Base-by-base conservation (phyloP, 257 asterid species). In the Salvia splendens region DNA sequence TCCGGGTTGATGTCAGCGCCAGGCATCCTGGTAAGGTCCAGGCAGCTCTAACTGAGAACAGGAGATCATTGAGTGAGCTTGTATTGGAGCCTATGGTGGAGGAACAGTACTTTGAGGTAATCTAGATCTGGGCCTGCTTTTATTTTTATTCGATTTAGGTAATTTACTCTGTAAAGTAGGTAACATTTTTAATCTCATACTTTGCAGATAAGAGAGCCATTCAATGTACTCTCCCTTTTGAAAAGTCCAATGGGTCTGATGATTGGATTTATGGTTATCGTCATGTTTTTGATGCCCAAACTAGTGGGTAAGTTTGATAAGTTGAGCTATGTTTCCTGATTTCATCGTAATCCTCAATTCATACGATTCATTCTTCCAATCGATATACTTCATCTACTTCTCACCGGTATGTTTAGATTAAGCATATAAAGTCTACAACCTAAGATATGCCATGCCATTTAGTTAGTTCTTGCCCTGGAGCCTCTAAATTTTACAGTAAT, bases 211-310 rank as follows among this genome's bases (percentile, higher is more conserved):
- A 84, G 95, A 73, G 97, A 93, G 76, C 99, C 97, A 56, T 93
- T 90, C 90, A 67, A 78, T 46, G 30, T 83, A 43, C 58, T 88
- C 89, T 86, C 97, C 51, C 38, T 93, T 11, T 68, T 90, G 82
- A 93, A 93, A 69, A 93, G 99, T 81, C 97, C 96, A 1, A 90
- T 93, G 99, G 97, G 99, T 56, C 75, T 93, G 95, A 93, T 90
- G 99, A 78, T 93, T n/a, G 97, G 99, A 15, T 93, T 93, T 73
- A 88, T 93, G 99, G 87, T 73, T 64, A 60, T 93, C 72, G 97
- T 90, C 79, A 76, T 93, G 97, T 86, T 93, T 78, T 52, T 93
- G 80, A 93, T 93, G 97, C 99, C 97, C 64, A 93, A 90, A 77
- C 86, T 93, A 75, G 91, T 88, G 71, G 99, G 99, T 88, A 84